Evolutionary conservation across 306 rosid genomes (phyloP).

Genomic region (Cucurbita pepo): DNA sequence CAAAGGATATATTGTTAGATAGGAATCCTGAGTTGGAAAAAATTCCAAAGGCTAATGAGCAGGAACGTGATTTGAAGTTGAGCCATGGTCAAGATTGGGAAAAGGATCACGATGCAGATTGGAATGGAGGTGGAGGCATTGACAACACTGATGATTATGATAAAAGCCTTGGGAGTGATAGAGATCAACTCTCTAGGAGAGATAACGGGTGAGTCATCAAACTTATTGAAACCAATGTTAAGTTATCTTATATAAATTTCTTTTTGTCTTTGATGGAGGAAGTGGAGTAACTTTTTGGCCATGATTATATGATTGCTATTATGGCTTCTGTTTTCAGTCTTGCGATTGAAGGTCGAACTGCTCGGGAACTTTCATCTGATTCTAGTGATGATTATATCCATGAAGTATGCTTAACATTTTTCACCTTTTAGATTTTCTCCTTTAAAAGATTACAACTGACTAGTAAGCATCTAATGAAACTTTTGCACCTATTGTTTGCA

Average conservation of each 20-base stretch:
- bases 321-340: background rate
- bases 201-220: constrained; percentile 32
- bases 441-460: background rate
- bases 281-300: background rate
- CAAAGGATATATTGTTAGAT: constrained; percentile 24
- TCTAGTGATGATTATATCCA: constrained; percentile 23
- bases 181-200: constrained; percentile 31
- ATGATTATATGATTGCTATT: background rate
- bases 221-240: background rate
- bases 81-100: constrained; percentile 22
- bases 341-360: constrained; percentile 10
- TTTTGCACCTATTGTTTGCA: background rate
- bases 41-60: constrained; percentile 18
- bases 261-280: background rate
- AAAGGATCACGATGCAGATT: constrained; percentile 24
- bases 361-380: constrained; percentile 38
- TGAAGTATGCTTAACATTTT: constrained; percentile 28
- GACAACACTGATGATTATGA: constrained; percentile 31
- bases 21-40: constrained; percentile 25
- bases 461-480: background rate
- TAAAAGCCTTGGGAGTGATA: constrained; percentile 25
- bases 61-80: constrained; percentile 23
- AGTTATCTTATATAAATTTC: background rate
- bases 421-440: constrained; percentile 9
- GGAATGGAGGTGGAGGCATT: constrained; percentile 24